Base-by-base conservation (phyloP, 257 asterid species). In the Euphrasia confusa region DNA sequence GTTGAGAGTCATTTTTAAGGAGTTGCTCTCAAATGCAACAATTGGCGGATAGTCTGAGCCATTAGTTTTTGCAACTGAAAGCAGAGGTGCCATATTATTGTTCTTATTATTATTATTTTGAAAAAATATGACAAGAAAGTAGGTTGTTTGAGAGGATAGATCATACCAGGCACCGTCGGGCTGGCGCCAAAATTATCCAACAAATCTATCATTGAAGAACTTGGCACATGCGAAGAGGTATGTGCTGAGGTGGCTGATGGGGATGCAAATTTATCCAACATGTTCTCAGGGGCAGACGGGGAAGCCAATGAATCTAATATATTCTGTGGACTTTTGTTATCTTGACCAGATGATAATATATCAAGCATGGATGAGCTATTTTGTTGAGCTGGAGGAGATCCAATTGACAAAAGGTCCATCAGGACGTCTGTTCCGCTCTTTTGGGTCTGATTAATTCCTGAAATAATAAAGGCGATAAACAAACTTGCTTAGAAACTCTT, bases 341-440 rank as follows among this genome's bases (percentile, higher is more conserved):
- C 80, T 74, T 74, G 79, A 77, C 60, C 77, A 65, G 90, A 58
- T 39, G 89, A 82, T 48, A 80, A 60, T 67, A 78, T 63, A 63
- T 78, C 83, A 55, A 82, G 75, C 69, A 67, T 66, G 63, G 97
- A 40, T 13, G 89, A 67, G 68, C 71, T 78, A 73, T 76, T 83
- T 67, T 47, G 53, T 47, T 72, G 87, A 70, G 82, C 75, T 54
- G 87, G 77, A 72, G 93, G 80, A 60, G 93, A 71, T 70, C 96
- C 99, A 73, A 93, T 77, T 15, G 99, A 89, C 74, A 93, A 74
- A 72, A 89, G 96, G 77, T 89, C 97, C 72, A 89, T 69, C 60
- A 93, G 79, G 47, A 60, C 89, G 69, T 89, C 91, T 2, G 90
- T 75, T 57, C 89, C 91, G 63, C 78, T 83, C 72, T 71, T 80